A percentile compares a stretch with the other conserved stretches of the same genome.
Conservation (phyloP, 208 protist species). For the Trypanosoma avium region DNA sequence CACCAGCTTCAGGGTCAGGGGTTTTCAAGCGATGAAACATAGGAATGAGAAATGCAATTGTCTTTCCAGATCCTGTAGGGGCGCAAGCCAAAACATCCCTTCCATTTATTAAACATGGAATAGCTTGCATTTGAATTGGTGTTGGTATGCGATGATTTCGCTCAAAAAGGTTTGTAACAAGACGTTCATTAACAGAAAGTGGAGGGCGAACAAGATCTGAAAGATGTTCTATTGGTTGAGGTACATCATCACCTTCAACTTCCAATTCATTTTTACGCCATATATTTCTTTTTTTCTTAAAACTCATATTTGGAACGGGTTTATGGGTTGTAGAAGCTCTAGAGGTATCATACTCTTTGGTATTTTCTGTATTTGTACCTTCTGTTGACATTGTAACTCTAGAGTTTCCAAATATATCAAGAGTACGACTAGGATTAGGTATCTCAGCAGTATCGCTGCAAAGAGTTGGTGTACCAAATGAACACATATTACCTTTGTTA, state of each 20-base stretch:
- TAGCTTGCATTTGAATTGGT: conserved; percentile 97
- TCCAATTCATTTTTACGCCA: conserved; percentile 82
- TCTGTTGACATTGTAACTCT: background rate
- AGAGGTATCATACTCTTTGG: background rate
- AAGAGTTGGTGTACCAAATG: conserved; percentile 12
- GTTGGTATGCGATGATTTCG: conserved; percentile 92
- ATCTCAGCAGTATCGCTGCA: conserved; percentile 18
- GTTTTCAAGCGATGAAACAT: conserved; percentile 89
- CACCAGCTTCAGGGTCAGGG: conserved; percentile 71
- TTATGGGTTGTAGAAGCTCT: conserved; percentile 19
- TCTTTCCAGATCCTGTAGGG: conserved; percentile 95
- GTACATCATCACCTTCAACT: conserved; percentile 74
- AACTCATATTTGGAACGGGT: conserved; percentile 70
- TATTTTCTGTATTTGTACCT: background rate
- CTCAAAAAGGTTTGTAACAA: conserved; percentile 82
- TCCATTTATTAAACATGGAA: conserved; percentile 89
- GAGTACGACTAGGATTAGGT: conserved; percentile 42
- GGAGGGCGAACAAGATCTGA: conserved; percentile 81
- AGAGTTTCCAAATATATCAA: conserved; percentile 55
- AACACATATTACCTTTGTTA: background rate
- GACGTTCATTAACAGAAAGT: conserved; percentile 63
- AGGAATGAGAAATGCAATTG: conserved; percentile 93
- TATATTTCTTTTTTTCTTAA: conserved; percentile 78
- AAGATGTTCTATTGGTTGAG: conserved; percentile 83
- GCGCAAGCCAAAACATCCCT: conserved; percentile 90